These are phyloP conservation scores for Deuterostichococcus epilithicus DNA, from an alignment of 139 green algal genomes.

Conservation along the genomic window DNA sequence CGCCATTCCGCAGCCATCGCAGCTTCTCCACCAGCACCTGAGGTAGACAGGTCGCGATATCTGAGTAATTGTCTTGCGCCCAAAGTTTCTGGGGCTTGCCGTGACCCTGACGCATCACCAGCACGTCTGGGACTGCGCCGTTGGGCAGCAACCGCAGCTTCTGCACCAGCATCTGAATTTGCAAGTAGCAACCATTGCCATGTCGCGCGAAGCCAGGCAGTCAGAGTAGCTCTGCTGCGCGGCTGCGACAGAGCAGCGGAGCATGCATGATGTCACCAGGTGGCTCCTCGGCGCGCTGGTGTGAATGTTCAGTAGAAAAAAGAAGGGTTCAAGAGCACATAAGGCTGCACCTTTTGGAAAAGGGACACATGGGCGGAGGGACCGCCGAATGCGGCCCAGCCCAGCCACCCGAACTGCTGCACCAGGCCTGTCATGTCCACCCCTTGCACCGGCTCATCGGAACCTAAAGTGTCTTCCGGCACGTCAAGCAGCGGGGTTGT, in stretches of 20 bases:
- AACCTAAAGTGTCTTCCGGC: background rate
- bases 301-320: background rate
- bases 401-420: conserved; percentile 67
- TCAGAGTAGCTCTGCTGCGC: background rate
- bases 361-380: conserved; percentile 75
- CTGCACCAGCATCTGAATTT: background rate
- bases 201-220: conserved; percentile 2
- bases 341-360: conserved; percentile 61
- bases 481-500: background rate
- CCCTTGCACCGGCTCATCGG: background rate
- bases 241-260: background rate
- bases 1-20: conserved; percentile 64
- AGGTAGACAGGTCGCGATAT: background rate
- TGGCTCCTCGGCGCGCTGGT: background rate
- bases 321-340: background rate
- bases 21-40: conserved; percentile 72
- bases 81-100: too few species aligned
- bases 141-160: too few species aligned
- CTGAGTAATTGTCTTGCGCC: too few species aligned
- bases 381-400: conserved; percentile 78
- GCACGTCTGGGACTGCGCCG: background rate
- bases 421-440: background rate
- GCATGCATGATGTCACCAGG: background rate
- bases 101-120: too few species aligned
- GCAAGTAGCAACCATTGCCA: too few species aligned